Base-by-base conservation (phyloP, 768 basidiomycete genomes). In the Lentinula sp. region DNA sequence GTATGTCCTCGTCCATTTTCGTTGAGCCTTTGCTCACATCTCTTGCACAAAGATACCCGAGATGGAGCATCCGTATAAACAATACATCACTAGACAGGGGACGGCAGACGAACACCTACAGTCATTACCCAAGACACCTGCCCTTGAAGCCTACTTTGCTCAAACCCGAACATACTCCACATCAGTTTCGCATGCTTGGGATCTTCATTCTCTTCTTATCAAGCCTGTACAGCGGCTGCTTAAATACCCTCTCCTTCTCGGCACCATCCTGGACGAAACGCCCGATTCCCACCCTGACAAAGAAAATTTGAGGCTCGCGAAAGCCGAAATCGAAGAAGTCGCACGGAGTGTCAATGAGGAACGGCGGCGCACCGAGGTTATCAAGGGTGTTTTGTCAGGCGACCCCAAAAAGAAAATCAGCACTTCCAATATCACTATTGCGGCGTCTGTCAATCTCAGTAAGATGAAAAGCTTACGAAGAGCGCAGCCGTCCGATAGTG, bases 161-260 rank as follows among this genome's bases (percentile, higher is more conserved):
- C 83, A 85, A 39, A 89, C 89, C 16, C 82, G 84, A 61, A 78
- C 76, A 10, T 77, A 89, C 40, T 87, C 90, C 1, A 82, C 86
- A 1, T 81, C 84, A 23, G 80, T 90, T 11, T 90, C 92, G 0
- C 88, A 93, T 67, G 91, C 93, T 2, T 95, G 93, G 88, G 96
- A 99, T 70, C 84, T 99, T 31, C 80, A 92, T 5, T 94, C 93
- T 0, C 83, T 98, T 42, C 87, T 99, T 62, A 98, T 99, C 73
- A 98, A 98, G 73, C 97, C 97, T 37, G 93, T 99, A 3, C 97
- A 98, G 69, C 86, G 96, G 15, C 81, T 98, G 59, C 85, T 98
- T 64, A 98, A 98, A 70, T 99, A 99, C 69, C 86, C 92, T 0
- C 82, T 98, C 8, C 82, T 99, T 32, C 84, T 99, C 37, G 74